Evolutionary conservation across 192 early-diverging fungal genomes (phyloP).

Genomic region (Thoreauomyces humboldtii): DNA sequence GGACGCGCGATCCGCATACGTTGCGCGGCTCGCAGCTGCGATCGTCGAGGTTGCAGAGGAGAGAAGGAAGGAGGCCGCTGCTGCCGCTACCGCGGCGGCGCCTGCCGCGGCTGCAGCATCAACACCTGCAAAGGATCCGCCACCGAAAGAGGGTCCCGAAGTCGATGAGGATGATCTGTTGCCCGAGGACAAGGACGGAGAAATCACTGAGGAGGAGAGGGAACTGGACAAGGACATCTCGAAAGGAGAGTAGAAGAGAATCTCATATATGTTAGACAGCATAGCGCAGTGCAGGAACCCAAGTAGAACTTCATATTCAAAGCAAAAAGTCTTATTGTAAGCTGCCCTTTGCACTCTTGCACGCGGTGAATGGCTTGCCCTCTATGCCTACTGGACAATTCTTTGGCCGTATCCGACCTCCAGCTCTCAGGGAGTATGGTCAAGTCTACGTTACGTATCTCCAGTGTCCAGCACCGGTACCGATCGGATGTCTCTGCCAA

Average conservation of each 20-base stretch:
- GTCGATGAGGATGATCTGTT: too few relatives aligned
- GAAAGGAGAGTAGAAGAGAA: not conserved
- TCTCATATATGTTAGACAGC: too few relatives aligned
- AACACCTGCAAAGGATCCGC: too few relatives aligned
- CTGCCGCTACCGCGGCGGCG: too few relatives aligned
- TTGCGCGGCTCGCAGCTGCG: constrained; percentile 1
- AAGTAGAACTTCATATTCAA: too few relatives aligned
- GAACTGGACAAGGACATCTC: not conserved
- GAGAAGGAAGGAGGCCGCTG: constrained; percentile 6
- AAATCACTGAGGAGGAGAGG: not conserved
- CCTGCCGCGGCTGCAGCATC: too few relatives aligned
- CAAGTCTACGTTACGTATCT: not conserved
- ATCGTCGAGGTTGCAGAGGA: constrained; percentile 11
- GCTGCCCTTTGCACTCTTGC: not conserved
- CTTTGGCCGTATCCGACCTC: too few relatives aligned
- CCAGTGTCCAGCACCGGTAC: not conserved
- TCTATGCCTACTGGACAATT: too few relatives aligned
- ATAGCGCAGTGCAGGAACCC: too few relatives aligned
- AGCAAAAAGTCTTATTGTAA: not conserved
- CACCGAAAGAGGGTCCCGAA: too few relatives aligned
- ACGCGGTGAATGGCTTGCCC: not conserved
- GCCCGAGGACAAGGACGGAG: not conserved
- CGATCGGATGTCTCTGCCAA: not conserved
- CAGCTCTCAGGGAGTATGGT: not conserved
- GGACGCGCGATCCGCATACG: constrained; percentile 12